Base-by-base conservation (phyloP, 495 filamentous ascomycete genomes). In the Sabuloglossum arenarium region DNA sequence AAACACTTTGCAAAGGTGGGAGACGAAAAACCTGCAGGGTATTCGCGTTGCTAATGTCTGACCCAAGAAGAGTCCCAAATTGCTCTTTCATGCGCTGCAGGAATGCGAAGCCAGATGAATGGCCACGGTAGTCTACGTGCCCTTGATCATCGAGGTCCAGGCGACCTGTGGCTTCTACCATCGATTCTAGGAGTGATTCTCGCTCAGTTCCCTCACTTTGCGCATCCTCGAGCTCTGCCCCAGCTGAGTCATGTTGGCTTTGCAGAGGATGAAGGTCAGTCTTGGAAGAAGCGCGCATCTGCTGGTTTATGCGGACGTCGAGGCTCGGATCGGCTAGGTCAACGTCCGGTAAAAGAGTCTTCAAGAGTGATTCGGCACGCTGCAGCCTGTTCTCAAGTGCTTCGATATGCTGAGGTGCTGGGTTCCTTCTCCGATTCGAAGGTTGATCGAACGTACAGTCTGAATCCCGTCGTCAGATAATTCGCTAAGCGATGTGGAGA, bases 361-460 rank as follows among this genome's bases (percentile, higher is more conserved):
- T 78, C 37, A 98, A 68, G 2, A 98, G 71, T 24, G 79, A 72
- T 69, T 96, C 87, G 42, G 88, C 88, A 56, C 86, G 84, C 58
- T 88, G 85, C 30, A 95, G 72, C 53, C 86, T 81, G 43, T 73
- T 78, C 66, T 97, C 93, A 29, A 98, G 71, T 0, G 85, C 86
- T 68, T 98, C 91, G 61, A 96, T 84, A 67, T 95, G 94, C 65
- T 94, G 87, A 37, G 91, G 91, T 30, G 88, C 84, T 32, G 91
- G 90, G 64, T 96, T 98, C 62, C 91, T 84, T 61, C 90, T 78
- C 54, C 91, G 80, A 65, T 96, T 96, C 31, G 91, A 97, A 16
- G 91, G 91, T 62, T 98, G 93, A 62, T 98, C 93, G 69, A 95
- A 97, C 4, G 91, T 94, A 67, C 91, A 98, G 58, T 97, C 91